Evolutionary conservation across 345 rosid species (phyloP).

Genomic region (Eucalyptus virginea): DNA sequence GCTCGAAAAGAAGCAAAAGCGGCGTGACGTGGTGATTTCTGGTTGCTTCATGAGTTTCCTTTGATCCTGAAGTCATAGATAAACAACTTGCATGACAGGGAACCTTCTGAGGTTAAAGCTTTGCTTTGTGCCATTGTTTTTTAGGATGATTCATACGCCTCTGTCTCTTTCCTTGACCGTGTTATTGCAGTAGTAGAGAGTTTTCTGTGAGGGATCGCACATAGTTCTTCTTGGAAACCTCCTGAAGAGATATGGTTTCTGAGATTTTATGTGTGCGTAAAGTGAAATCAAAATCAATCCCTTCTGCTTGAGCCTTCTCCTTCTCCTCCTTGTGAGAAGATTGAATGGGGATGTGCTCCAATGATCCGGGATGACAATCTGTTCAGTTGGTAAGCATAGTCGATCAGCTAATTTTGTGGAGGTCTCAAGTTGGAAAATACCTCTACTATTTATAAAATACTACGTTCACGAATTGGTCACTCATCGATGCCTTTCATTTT

Average conservation of each 20-base stretch:
- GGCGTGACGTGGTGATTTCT: not conserved
- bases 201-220: not conserved
- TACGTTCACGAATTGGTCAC: not conserved
- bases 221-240: slow-evolving; percentile 25
- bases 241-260: not conserved
- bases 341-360: not conserved
- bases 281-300: not conserved
- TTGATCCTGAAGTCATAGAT: not conserved
- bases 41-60: not conserved
- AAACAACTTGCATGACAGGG: not conserved
- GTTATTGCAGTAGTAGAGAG: not conserved
- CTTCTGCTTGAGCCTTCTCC: slow-evolving; percentile 8
- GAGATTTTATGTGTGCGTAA: slow-evolving; percentile 31
- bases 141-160: not conserved
- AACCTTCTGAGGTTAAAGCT: not conserved
- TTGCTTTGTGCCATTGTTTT: not conserved
- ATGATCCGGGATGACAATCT: not conserved
- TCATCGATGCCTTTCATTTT: not conserved
- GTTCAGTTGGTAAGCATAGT: not conserved
- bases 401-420: not conserved
- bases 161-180: not conserved
- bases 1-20: not conserved
- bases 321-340: not conserved
- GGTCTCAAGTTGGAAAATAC: not conserved
- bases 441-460: not conserved